phyloP scores from a whole-genome alignment of 2,329 filamentous ascomycete species.

The Camillea tinctor region DNA sequence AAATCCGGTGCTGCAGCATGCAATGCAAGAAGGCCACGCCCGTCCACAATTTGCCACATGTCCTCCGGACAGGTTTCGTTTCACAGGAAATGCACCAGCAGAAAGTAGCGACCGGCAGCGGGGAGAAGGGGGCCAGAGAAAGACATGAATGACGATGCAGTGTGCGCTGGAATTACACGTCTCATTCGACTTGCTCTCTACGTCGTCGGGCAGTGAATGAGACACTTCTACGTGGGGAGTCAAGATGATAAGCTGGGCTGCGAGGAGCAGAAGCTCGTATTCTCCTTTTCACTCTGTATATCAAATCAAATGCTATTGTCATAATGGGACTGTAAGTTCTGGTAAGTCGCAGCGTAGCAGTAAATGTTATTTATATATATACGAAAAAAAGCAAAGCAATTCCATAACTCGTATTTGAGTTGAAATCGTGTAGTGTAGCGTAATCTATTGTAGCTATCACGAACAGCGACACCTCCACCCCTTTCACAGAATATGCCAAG shows the following conservation, averaged over 20 bases:
- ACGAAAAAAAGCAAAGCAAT: no score
- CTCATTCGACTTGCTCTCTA: not conserved
- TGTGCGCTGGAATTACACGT: not conserved
- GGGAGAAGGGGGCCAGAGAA: no score
- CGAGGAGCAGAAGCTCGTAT: not conserved
- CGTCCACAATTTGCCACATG: conserved; percentile 1
- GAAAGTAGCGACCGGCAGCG: not conserved
- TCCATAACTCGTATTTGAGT: not conserved
- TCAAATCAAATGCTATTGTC: not conserved
- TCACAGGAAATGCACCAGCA: not conserved
- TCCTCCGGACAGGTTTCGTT: not conserved
- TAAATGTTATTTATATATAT: no score
- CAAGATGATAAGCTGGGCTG: not conserved
- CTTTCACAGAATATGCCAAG: no score
- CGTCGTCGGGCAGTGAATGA: not conserved
- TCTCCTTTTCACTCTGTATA: not conserved
- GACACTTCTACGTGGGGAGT: not conserved
- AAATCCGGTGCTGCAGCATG: not conserved
- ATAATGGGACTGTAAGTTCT: not conserved
- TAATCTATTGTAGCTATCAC: no score
- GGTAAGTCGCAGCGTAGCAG: not conserved
- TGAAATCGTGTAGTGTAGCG: not conserved
- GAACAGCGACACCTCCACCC: no score
- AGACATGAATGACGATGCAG: not conserved
- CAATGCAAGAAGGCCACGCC: conserved; percentile 1